These are phyloP conservation scores for Santalum album DNA, from an alignment of 164 flowering plant genomes.

Conservation along the genomic window DNA sequence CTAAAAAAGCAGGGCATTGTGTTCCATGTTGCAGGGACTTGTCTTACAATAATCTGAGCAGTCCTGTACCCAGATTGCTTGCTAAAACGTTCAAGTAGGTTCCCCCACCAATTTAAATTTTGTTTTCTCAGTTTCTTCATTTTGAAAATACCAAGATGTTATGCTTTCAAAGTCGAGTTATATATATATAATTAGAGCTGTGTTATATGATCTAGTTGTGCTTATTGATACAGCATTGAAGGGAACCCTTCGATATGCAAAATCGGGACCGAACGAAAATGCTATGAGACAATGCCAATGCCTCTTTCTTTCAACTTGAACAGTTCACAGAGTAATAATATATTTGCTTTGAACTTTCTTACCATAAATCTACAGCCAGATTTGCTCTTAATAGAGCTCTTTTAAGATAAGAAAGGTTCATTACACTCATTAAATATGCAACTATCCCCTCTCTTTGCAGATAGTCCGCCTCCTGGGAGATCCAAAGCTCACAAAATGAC, in stretches of 20 bases:
- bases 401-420: no score
- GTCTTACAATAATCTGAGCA: slow-evolving; percentile 88
- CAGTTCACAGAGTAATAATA: slow-evolving; percentile 41
- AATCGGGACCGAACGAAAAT: slow-evolving; percentile 69
- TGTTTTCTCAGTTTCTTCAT: neutral
- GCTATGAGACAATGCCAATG: slow-evolving; percentile 62
- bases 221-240: slow-evolving; percentile 47
- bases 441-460: slow-evolving; percentile 1
- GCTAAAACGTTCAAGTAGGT: slow-evolving; percentile 73
- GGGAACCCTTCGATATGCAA: slow-evolving; percentile 89
- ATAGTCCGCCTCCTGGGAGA: slow-evolving; percentile 3
- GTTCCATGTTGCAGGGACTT: slow-evolving; percentile 49
- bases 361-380: no score
- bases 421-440: no score
- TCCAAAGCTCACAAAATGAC: slow-evolving; percentile 26
- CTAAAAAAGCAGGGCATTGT: no score
- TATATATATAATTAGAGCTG: no score
- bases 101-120: neutral
- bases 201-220: neutral
- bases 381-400: no score
- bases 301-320: slow-evolving; percentile 23
- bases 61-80: slow-evolving; percentile 75
- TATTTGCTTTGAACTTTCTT: no score
- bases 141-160: no score
- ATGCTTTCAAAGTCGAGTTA: no score